Evolutionary conservation across 495 filamentous ascomycete genomes (phyloP).

Genomic region (Penicillium fimorum): DNA sequence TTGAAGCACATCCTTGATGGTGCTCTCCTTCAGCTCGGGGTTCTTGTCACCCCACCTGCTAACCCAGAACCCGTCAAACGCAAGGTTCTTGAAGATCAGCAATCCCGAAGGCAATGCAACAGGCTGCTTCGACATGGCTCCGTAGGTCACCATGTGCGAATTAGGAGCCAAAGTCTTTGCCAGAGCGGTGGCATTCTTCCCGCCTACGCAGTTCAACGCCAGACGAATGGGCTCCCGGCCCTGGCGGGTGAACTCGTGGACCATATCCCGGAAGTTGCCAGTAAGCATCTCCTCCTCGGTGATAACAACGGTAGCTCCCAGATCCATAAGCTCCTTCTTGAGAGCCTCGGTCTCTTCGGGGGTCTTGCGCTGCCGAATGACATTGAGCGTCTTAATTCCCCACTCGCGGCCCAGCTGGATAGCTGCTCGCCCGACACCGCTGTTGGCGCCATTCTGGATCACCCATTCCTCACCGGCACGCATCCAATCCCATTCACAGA

Average conservation of each 20-base stretch:
- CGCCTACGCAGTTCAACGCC: slow-evolving; percentile 94
- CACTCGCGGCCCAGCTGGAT: slow-evolving; percentile 80
- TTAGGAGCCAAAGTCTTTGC: slow-evolving; percentile 63
- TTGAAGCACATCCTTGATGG: slow-evolving; percentile 76
- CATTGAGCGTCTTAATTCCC: slow-evolving; percentile 85
- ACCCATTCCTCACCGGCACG: slow-evolving; percentile 69
- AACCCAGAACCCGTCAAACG: slow-evolving; percentile 92
- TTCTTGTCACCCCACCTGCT: slow-evolving; percentile 81
- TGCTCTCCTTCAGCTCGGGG: slow-evolving; percentile 69
- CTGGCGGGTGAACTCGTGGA: slow-evolving; percentile 68
- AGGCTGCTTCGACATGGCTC: slow-evolving; percentile 88
- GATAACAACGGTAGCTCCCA: slow-evolving; percentile 79
- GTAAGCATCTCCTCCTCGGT: slow-evolving; percentile 74
- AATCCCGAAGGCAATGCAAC: slow-evolving; percentile 72
- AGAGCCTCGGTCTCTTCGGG: slow-evolving; percentile 61
- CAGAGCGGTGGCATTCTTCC: slow-evolving; percentile 70
- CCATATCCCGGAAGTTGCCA: slow-evolving; percentile 57
- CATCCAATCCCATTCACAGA: slow-evolving; percentile 58
- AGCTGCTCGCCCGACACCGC: slow-evolving; percentile 82
- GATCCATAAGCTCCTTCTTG: slow-evolving; percentile 62
- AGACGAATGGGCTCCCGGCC: slow-evolving; percentile 67
- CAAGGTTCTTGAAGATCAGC: slow-evolving; percentile 86
- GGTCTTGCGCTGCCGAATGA: slow-evolving; percentile 67
- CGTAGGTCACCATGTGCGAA: slow-evolving; percentile 86
- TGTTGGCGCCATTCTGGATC: slow-evolving; percentile 94